phyloP scores from a whole-genome alignment of 352 stramenopile species.

The Pythium rhizo-oryzae region DNA sequence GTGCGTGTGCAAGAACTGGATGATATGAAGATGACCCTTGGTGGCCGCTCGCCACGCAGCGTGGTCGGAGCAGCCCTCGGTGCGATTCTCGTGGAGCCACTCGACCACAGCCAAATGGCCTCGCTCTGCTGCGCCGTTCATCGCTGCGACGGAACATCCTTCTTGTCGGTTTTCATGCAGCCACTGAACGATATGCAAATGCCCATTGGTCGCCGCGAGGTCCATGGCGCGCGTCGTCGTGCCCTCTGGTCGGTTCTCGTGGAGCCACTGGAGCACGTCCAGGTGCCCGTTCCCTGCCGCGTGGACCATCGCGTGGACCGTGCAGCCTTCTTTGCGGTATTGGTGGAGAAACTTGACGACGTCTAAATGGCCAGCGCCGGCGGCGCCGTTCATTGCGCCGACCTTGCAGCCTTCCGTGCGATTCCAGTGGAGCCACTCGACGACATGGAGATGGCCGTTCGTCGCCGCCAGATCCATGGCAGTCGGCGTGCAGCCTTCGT shows the following conservation, averaged over 20 bases:
- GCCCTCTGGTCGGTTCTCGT: constrained; percentile 41
- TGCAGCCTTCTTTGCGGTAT: constrained; percentile 42
- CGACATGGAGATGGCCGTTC: constrained; percentile 40
- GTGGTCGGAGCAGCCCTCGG: constrained; percentile 49
- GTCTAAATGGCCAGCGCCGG: constrained; percentile 35
- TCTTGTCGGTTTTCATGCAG: constrained; percentile 43
- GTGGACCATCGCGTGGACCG: constrained; percentile 46
- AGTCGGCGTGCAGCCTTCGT: constrained; percentile 35
- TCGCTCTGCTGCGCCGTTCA: constrained; percentile 45
- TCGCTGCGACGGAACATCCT: constrained; percentile 47
- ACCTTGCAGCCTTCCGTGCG: constrained; percentile 40
- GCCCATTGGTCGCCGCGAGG: constrained; percentile 49
- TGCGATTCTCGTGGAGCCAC: constrained; percentile 51
- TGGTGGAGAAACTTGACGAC: constrained; percentile 45
- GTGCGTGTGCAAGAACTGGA: constrained; percentile 48
- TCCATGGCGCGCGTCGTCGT: constrained; percentile 51
- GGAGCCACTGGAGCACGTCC: constrained; percentile 48
- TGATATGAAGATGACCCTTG: constrained; percentile 46
- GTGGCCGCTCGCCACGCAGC: constrained; percentile 64
- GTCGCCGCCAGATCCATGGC: constrained; percentile 42
- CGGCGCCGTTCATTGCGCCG: constrained; percentile 46
- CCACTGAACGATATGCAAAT: constrained; percentile 56
- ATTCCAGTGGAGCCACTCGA: constrained; percentile 46
- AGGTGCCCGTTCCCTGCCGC: constrained; percentile 51
- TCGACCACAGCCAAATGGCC: constrained; percentile 58